Evolutionary conservation across 805 yeast species (phyloP).

Genomic region (Candida sphagnicola): DNA sequence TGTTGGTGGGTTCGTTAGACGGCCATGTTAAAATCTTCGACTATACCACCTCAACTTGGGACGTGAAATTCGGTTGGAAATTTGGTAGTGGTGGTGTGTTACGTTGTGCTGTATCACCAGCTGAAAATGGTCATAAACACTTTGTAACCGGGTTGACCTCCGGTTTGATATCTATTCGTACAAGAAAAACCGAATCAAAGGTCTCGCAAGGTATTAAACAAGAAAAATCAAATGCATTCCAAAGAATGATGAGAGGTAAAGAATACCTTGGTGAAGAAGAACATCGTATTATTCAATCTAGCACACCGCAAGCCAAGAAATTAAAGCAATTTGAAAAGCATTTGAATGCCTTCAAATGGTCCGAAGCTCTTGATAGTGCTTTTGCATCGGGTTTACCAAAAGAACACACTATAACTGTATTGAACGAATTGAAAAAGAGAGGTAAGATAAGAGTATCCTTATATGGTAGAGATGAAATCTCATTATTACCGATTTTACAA

Average conservation of each 20-base stretch:
- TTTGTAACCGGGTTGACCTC: conserved; percentile 89
- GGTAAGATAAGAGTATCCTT: conserved; percentile 86
- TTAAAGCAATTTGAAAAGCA: conserved; percentile 79
- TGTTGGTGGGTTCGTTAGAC: conserved; percentile 91
- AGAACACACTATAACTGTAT: conserved; percentile 76
- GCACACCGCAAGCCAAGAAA: conserved; percentile 51
- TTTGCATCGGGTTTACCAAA: conserved; percentile 73
- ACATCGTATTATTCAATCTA: conserved; percentile 60
- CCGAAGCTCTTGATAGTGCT: conserved; percentile 88
- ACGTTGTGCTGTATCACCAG: conserved; percentile 86
- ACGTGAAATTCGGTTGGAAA: conserved; percentile 95
- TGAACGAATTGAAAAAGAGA: conserved; percentile 80
- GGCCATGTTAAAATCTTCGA: conserved; percentile 97
- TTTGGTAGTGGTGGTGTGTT: conserved; percentile 86
- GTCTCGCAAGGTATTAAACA: conserved; percentile 48
- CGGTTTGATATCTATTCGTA: conserved; percentile 84
- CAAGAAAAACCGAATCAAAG: conserved; percentile 68
- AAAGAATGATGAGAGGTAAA: conserved; percentile 83
- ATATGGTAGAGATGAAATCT: conserved; percentile 77
- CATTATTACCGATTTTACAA: conserved; percentile 77
- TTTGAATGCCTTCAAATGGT: conserved; percentile 85
- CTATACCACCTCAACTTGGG: conserved; percentile 66
- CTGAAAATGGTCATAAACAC: conserved; percentile 58
- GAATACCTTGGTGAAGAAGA: conserved; percentile 91
- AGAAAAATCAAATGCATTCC: conserved; percentile 58